Base-by-base conservation (phyloP, 805 yeast genomes). In the Schwanniomyces polymorphus region DNA sequence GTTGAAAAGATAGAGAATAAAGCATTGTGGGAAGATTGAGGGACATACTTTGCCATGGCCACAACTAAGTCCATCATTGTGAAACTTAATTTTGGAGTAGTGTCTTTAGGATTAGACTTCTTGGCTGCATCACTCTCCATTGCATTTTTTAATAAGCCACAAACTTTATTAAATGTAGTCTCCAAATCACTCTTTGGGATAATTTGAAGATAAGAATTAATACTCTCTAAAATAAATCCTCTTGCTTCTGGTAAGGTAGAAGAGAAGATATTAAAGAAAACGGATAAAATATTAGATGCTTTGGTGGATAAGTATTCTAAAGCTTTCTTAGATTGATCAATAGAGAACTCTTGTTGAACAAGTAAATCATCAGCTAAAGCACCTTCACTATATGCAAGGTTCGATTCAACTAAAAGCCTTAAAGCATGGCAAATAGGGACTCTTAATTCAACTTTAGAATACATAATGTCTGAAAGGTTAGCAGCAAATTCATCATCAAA, bases 51-150 rank as follows among this genome's bases (percentile, higher is more conserved):
- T 25, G 92, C 80, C 88, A 95, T 86, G 26, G 88, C 82, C 42
- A 91, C 95, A 44, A 91, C 78, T 47, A 94, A 76, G 63, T 94
- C 99, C 86, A 92, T 79, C 88, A 95, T 84, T 14, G 97, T 90
- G 35, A 88, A 82, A 53, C 90, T 81, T 53, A 85, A 68, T 43
- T 80, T 76, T 21, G 86, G 80, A 16, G 73, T 61, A 9, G 61
- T 68, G 27, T 48, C 51, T 50, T 54, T 63, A 59, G 65, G 26
- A 57, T 63, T 54, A 75, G 58, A 53, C 28, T 63, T 62, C 23
- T 26, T 14, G 6, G 65, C 57, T 10, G 61, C 55, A 57, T 82
- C 86, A 45, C 81, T 79, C 44, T 85, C 88, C 67, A 91, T 74
- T 2, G 92, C 86, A 45, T 81, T 77, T 57, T 86, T 89, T 55